Base-by-base conservation (phyloP, 805 yeast genomes). In the Sugiyamaella marilandica region DNA sequence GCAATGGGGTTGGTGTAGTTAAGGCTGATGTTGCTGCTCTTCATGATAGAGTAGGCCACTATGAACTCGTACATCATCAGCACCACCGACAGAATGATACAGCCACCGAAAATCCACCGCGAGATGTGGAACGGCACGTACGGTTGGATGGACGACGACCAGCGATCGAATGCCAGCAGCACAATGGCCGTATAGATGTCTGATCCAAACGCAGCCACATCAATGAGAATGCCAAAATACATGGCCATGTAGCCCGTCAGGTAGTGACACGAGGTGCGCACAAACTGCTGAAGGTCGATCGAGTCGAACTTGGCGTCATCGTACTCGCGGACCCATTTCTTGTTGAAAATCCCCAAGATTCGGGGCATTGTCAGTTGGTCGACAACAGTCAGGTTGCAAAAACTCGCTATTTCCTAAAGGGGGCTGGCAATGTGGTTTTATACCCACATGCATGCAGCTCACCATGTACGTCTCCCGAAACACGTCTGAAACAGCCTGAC, bases 121-220 rank as follows among this genome's bases (percentile, higher is more conserved):
- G 74, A 77, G 52, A 76, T 80, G 64, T 61, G 77, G 55, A 78
- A 74, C 0, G 82, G 72, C 2, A 80, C 65, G 55, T 65, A 72
- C 3, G 84, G 83, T 50, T 71, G 62, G 31, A 75, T 67, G 49
- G 74, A 68, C 3, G 81, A 74, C 2, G 83, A 75, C 92, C 92
- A 85, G 45, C 79, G 73, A 62, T 85, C 79, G 65, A 84, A 82
- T 1, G 85, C 94, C 59, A 88, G 72, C 41, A 89, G 76, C 59
- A 79, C 82, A 52, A 89, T 69, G 66, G 92, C 81, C 0, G 96
- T 87, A 70, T 87, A 89, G 21, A 88, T 74, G 71, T 89, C 97
- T 1, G 86, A 77, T 1, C 74, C 85, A 47, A 81, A 64, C 49
- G 76, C 73, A 10, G 80, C 77, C 52, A 83, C 71, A 19, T 62